Conservation (phyloP, 768 basidiomycete genomes). For the Russula virescens region DNA sequence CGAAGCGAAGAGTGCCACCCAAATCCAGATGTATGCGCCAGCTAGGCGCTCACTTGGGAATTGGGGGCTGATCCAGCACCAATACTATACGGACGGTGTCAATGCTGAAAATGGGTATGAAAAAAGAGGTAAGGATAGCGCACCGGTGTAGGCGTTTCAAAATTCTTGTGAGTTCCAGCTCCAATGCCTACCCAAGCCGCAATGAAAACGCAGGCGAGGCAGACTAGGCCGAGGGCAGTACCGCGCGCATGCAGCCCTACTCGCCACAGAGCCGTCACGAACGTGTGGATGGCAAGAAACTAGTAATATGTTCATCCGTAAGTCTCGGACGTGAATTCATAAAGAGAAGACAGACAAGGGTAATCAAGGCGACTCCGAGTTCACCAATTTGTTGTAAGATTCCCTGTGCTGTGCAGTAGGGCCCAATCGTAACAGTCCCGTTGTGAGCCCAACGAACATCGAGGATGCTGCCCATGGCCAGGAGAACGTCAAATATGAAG, state of each 20-base stretch:
- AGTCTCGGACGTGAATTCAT: neutral
- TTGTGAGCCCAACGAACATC: neutral
- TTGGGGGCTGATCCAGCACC: too few species aligned
- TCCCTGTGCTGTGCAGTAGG: constrained; percentile 37
- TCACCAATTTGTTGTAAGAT: constrained; percentile 39
- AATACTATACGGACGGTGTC: neutral
- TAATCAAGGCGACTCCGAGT: constrained; percentile 37
- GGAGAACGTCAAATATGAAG: too few species aligned
- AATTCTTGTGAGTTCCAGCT: constrained; percentile 24
- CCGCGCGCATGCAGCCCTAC: constrained; percentile 28
- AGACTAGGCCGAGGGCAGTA: constrained; percentile 23
- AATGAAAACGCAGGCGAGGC: constrained; percentile 9
- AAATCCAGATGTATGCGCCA: constrained; percentile 4
- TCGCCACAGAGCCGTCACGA: constrained; percentile 35
- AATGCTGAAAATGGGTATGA: neutral
- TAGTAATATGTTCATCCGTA: neutral
- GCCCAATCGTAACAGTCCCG: constrained; percentile 32
- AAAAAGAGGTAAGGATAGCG: neutral
- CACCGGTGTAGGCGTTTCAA: constrained; percentile 34
- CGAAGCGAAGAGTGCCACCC: neutral
- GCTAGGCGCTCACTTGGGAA: neutral
- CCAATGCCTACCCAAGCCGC: constrained; percentile 35
- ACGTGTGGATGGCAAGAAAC: constrained; percentile 36
- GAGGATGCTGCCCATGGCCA: too few species aligned
- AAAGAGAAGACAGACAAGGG: constrained; percentile 26